A percentile compares a stretch with the other conserved stretches of the same genome.
phyloP scores from a whole-genome alignment of 1,139 yeast genomes.

The Suhomyces taliae region DNA sequence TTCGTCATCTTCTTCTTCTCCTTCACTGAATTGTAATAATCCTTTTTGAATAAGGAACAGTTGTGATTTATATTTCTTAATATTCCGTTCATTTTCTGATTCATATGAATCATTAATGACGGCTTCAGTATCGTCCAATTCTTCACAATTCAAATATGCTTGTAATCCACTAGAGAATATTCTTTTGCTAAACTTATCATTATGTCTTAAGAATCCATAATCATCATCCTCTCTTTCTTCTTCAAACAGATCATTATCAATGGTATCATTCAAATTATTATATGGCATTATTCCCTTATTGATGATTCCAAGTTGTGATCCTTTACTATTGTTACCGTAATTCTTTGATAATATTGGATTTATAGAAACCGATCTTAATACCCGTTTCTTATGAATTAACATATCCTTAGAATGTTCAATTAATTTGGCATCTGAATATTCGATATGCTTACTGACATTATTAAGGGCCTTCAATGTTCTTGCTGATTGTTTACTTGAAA shows the following conservation, averaged over 20 bases:
- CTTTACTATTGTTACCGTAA: conserved; percentile 12
- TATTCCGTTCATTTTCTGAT: conserved; percentile 12
- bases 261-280: conserved; percentile 11
- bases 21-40: conserved; percentile 15
- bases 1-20: conserved; percentile 14
- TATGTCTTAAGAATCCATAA: conserved; percentile 37
- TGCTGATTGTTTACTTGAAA: conserved; percentile 39
- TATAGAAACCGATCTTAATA: conserved; percentile 45
- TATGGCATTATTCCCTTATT: conserved; percentile 22
- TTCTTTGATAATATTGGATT: conserved; percentile 40
- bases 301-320: conserved; percentile 16
- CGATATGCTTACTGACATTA: conserved; percentile 28
- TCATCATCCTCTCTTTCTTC: conserved; percentile 23
- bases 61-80: conserved; percentile 41
- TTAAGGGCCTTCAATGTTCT: conserved; percentile 19
- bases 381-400: conserved; percentile 46
- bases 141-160: conserved; percentile 23
- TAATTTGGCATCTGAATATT: conserved; percentile 56
- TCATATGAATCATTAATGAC: conserved; percentile 14
- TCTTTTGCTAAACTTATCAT: conserved; percentile 29
- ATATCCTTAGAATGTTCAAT: conserved; percentile 45
- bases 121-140: conserved; percentile 21
- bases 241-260: conserved; percentile 11
- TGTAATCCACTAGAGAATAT: conserved; percentile 33
- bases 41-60: conserved; percentile 21